Base-by-base conservation (phyloP, 306 rosid species). In the Macrotyloma uniflorum region DNA sequence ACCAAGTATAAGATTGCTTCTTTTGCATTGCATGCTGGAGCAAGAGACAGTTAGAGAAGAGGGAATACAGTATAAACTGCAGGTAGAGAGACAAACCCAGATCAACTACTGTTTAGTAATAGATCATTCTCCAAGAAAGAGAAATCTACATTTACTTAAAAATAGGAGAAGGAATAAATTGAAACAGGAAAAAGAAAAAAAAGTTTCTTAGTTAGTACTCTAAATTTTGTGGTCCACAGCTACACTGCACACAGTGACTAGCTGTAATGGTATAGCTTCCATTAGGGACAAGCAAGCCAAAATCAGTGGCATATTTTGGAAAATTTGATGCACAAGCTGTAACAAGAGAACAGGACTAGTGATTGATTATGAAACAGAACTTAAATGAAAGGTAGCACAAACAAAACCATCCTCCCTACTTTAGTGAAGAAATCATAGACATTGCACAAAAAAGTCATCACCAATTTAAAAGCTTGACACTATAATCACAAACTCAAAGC, bases 301-400 rank as follows among this genome's bases (percentile, higher is more conserved):
- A 32, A 61, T 61, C 67, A 61, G 43, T 30, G 4, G 43, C 43
- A 16, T 61, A 3, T 15, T 30, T 3, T 15, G 67, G 43, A 30
- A 61, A 61, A 6, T 61, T 61, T 61, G 67, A 61, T 32, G 67
- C 67, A 61, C 67, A 61, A 61, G 67, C 67, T 61, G 67, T 61
- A 32, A 61, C 23, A 61, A 15, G 14, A 61, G 23, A 61, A 8
- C 43, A 18, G 5, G 70, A 13, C 13, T 40, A 49, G 26, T 62
- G 35, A 75, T 43, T 14, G 13, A 62, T 33, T 64, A 35, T 67
- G 66, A 47, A 55, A 20, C 50, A 61, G 5, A 43, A 67, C 2
- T 15, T 23, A 50, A 14, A 40, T 8, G 36, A 49, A 62, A 40
- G 6, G 18, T 30, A 42, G 35, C 51, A 65, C 20, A 16, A 1